Evolutionary conservation across 345 rosid genomes (phyloP), one percentile per base, ranked within the genome.

Genomic region (Linum usitatissimum): DNA sequence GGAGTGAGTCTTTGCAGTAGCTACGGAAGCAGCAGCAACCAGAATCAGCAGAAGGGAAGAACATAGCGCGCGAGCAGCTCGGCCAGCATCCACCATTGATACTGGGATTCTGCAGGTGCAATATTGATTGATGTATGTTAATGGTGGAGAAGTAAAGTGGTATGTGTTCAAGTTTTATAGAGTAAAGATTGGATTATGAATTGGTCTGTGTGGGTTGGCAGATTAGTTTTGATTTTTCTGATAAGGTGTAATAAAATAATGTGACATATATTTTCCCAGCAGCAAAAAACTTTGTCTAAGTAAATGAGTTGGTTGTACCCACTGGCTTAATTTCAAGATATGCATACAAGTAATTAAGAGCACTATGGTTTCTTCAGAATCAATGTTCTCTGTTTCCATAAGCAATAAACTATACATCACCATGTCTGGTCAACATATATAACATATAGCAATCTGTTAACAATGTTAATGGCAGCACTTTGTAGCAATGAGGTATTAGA

Each of bases 1-100:
- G 51, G 70, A 61, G 64, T 85, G 91, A 67, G 69, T 63, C 79
- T 78, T 76, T 13, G 93, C 82, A 57, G 65, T 58, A 4, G 75
- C 81, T 7, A 69, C 49, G 56, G 83, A 68, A 59, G 82, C 66
- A 69, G 77, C 77, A 18, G 30, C 23, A 55, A 55, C 30, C 12
- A 55, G 30, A 12, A 28, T 3, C 23, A 55, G 14, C 6, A 18
- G 1, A 23, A 23, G 28, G 18, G 23, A 21, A 54, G 21, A 54
- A 7, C 8, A 12, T 12, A 40, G 1, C 7, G 1, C 45, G 45
- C 48, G 48, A 12, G 10, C 48, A 12, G 10, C 48, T 6, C 2
- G 48, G 3, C 48, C 6, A 4, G 15, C 51, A 45, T 10, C 15
- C 17, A 45, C 15, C 15, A 45, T 45, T 13, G 28, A 15, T 15